These are phyloP conservation scores for Tetrapyrgos nigripes DNA, from an alignment of 1,284 basidiomycete species.

Conservation along the genomic window DNA sequence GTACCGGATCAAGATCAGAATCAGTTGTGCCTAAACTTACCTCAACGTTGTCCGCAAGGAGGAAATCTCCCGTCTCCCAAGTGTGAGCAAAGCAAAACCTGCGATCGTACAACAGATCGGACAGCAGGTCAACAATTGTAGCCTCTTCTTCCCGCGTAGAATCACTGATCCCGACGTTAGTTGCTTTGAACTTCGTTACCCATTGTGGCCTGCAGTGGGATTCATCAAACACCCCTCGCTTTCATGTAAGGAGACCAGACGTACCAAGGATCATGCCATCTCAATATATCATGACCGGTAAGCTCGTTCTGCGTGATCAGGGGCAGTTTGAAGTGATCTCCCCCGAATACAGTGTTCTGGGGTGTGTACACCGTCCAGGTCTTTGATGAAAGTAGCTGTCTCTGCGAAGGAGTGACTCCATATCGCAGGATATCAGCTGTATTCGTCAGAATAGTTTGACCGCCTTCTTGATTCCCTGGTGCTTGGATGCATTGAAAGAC, in stretches of 20 bases:
- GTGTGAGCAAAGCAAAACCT: too few relatives aligned
- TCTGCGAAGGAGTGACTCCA: neutral
- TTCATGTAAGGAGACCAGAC: neutral
- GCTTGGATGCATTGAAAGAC: neutral
- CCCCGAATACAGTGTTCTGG: too few relatives aligned
- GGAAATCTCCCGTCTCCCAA: neutral
- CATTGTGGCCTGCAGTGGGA: neutral
- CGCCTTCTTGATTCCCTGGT: neutral
- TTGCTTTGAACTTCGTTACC: too few relatives aligned
- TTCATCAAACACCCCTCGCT: neutral
- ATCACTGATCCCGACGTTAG: neutral
- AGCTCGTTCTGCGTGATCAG: too few relatives aligned
- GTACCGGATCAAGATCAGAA: neutral
- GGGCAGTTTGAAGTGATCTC: too few relatives aligned
- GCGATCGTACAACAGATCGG: neutral
- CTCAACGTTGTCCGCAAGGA: neutral
- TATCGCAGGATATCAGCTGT: neutral
- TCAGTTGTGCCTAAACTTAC: neutral
- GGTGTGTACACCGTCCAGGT: neutral
- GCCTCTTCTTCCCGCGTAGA: constrained; percentile 1
- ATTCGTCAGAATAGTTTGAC: neutral
- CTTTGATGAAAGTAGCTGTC: neutral
- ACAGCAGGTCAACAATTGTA: neutral
- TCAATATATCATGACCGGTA: too few relatives aligned
- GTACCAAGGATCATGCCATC: constrained; percentile 1